Conservation (phyloP, 2,329 filamentous ascomycete genomes). For the Chrysosphaeria jannelii region DNA sequence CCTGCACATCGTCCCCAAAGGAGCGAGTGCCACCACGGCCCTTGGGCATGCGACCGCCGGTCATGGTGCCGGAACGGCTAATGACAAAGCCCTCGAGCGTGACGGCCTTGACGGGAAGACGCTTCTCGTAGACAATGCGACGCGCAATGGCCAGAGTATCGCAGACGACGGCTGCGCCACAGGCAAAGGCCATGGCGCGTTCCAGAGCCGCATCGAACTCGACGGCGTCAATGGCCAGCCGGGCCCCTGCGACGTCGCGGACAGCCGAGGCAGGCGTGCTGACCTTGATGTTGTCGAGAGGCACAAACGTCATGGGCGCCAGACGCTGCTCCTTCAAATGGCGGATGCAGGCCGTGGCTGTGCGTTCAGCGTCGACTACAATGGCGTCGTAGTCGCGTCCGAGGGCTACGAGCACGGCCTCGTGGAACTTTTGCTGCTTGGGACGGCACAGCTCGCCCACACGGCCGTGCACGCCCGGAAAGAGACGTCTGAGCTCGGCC, state of each 20-base stretch:
- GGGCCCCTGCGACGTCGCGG: slow-evolving; percentile 62
- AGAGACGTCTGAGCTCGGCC: slow-evolving; percentile 62
- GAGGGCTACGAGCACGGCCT: slow-evolving; percentile 73
- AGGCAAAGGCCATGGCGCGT: slow-evolving; percentile 81
- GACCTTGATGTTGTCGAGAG: slow-evolving; percentile 90
- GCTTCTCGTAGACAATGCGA: slow-evolving; percentile 59
- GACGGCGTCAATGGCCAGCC: slow-evolving; percentile 83
- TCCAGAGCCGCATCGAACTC: slow-evolving; percentile 74
- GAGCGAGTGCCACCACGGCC: slow-evolving; percentile 45
- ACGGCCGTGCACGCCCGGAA: slow-evolving; percentile 69
- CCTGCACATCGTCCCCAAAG: slow-evolving; percentile 69
- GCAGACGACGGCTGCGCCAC: slow-evolving; percentile 81
- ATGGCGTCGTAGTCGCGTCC: slow-evolving; percentile 85
- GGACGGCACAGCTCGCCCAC: slow-evolving; percentile 80
- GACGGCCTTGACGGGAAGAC: slow-evolving; percentile 75
- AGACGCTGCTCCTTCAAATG: slow-evolving; percentile 77
- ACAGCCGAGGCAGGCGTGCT: slow-evolving; percentile 69
- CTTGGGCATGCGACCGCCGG: slow-evolving; percentile 62
- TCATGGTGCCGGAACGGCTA: slow-evolving; percentile 89
- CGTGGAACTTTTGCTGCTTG: slow-evolving; percentile 89
- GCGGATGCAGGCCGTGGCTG: slow-evolving; percentile 74
- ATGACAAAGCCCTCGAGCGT: slow-evolving; percentile 90
- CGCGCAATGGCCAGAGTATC: slow-evolving; percentile 69
- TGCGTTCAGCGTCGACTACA: slow-evolving; percentile 84
- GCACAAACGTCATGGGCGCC: slow-evolving; percentile 76